These are phyloP conservation scores for Ceratopteris richardii DNA, from an alignment of 75 land plant species.

Conservation along the genomic window DNA sequence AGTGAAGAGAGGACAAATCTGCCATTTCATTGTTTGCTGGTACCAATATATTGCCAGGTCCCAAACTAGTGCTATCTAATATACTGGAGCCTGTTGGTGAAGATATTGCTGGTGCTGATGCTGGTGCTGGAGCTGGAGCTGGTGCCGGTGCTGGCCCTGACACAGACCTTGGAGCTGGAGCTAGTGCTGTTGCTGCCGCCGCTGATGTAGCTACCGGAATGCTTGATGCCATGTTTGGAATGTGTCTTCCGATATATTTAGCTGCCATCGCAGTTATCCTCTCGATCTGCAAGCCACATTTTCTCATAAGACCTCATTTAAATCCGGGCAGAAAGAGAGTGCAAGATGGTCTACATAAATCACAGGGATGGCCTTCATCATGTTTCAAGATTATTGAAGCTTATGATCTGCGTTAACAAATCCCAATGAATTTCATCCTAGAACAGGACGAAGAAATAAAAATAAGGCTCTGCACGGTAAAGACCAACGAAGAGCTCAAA, in stretches of 20 bases:
- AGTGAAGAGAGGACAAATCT: neutral
- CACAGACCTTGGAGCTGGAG: neutral
- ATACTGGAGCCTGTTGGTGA: neutral
- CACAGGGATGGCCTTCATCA: too few relatives aligned
- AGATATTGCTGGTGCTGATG: constrained; percentile 8
- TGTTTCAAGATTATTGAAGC: too few relatives aligned
- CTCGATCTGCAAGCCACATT: constrained; percentile 40
- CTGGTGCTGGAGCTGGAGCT: too few relatives aligned
- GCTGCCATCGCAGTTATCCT: constrained; percentile 35
- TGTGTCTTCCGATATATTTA: constrained; percentile 33
- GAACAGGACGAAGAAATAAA: too few relatives aligned
- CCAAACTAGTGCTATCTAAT: neutral
- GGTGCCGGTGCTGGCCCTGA: too few relatives aligned
- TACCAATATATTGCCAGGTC: neutral
- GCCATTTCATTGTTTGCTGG: neutral
- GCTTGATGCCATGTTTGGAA: constrained; percentile 8
- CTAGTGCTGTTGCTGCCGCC: neutral
- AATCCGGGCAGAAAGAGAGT: too few relatives aligned
- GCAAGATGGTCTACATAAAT: too few relatives aligned
- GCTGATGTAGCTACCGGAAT: neutral
- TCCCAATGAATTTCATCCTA: too few relatives aligned
- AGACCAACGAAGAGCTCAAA: too few relatives aligned
- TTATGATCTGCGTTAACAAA: too few relatives aligned
- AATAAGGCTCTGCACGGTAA: too few relatives aligned
- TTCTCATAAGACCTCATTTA: too few relatives aligned